Base-by-base conservation (phyloP, 345 rosid genomes). In the Psidium friedrichsthalianum region DNA sequence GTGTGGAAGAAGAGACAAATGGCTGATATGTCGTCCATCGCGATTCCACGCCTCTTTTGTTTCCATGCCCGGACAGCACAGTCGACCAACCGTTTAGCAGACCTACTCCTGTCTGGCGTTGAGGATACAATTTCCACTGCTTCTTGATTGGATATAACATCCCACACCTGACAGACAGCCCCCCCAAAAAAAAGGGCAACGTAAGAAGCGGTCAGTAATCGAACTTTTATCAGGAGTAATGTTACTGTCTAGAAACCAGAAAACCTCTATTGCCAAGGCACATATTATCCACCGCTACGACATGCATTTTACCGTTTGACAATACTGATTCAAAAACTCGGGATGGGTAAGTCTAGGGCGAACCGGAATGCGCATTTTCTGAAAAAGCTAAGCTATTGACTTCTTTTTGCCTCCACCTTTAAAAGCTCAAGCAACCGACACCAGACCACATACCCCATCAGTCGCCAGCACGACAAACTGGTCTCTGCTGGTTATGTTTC, bases 21-120 rank as follows among this genome's bases (percentile, higher is more conserved):
- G 42, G 98, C 99, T 56, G 99, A 94, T 85, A 97, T 94, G 87
- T 97, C 99, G 88, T 97, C 99, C 96, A 88, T 92, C 1, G 98
- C 98, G 36, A 94, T 89, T 85, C 96, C 98, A 2, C 90, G 93
- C 91, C 97, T 93, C 91, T 92, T 94, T 54, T 86, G 88, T 86
- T 92, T 94, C 98, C 99, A 97, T 1, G 96, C 97, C 6, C 69
- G 88, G 7, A 82, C 93, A 1, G 98, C 99, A 13, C 89, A 88
- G 85, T 91, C 88, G 7, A 95, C 98, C 27, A 97, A 88, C 25
- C 87, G 85, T 87, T 94, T 95, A 1, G 99, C 97, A 9, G 98
- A 93, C 88, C 94, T 94, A n/a, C 89, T 90, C 84, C 87, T 87
- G 81, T 97, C 94, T 0, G 90, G 82, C 3, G 93, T 82, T 1